Conservation (phyloP, 345 rosid species). For the Durio zibethinus region DNA sequence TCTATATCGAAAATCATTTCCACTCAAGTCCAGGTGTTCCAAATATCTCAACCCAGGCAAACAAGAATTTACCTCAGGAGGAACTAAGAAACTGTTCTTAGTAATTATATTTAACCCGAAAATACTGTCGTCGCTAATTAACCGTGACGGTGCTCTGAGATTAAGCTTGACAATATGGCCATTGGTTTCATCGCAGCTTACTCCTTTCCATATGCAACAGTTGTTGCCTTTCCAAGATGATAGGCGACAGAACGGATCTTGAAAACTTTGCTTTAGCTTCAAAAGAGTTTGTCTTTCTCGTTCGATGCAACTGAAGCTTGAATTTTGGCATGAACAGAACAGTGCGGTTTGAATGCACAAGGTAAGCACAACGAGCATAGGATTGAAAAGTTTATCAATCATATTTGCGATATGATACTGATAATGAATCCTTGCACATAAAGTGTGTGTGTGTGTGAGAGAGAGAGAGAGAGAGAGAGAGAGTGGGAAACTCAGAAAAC, state of each 20-base stretch:
- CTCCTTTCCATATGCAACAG: neutral
- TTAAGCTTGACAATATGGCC: slow-evolving; percentile 1
- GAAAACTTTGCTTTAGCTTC: neutral
- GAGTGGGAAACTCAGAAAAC: neutral
- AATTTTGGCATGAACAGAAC: slow-evolving; percentile 4
- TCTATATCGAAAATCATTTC: neutral
- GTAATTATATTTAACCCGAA: neutral
- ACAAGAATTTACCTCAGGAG: neutral
- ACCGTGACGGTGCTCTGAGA: neutral
- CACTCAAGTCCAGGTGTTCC: neutral
- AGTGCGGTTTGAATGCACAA: neutral
- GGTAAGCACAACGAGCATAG: neutral
- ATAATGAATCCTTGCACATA: too few relatives aligned
- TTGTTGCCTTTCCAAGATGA: slow-evolving; percentile 9
- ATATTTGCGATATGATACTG: neutral
- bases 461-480: neutral
- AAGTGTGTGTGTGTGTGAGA: too few relatives aligned
- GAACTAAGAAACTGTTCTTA: neutral
- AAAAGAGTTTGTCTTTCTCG: neutral
- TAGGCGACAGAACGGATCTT: neutral
- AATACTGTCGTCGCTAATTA: neutral
- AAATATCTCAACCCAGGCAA: neutral
- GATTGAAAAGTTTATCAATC: neutral
- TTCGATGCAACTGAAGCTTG: neutral
- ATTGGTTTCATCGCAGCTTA: neutral